A percentile compares a stretch with the other conserved stretches of the same genome.
Conservation (phyloP, 2,329 filamentous ascomycete genomes). For the Aspergillus clavatus region DNA sequence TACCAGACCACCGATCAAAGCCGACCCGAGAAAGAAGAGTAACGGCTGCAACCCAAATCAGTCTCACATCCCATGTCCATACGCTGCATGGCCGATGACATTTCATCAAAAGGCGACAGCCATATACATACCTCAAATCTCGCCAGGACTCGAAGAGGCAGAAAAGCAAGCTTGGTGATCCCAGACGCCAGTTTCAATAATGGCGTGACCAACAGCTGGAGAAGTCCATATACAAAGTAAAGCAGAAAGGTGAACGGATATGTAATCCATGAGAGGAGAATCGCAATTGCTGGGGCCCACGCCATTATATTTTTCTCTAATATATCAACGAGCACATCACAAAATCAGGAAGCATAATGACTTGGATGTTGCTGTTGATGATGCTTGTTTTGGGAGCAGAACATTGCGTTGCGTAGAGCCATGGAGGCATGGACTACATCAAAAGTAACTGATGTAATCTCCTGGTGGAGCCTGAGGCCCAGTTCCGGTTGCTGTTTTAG, state of each 20-base stretch:
- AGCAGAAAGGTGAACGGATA: constrained; percentile 15
- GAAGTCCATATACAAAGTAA: constrained; percentile 18
- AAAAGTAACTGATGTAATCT: background rate
- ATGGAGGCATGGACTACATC: background rate
- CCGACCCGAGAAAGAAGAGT: constrained; percentile 58
- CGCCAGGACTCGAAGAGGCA: constrained; percentile 49
- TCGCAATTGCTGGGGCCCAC: constrained; percentile 9
- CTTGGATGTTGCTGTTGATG: too few species aligned
- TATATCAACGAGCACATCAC: background rate
- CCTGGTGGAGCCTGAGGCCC: background rate
- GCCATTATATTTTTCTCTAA: constrained; percentile 5
- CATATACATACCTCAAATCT: constrained; percentile 51
- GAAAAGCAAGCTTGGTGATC: constrained; percentile 37
- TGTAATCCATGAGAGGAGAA: constrained; percentile 6
- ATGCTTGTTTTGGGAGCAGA: too few species aligned
- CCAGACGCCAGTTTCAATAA: constrained; percentile 46
- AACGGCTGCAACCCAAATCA: constrained; percentile 31
- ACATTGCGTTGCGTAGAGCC: too few species aligned
- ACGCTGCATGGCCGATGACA: background rate
- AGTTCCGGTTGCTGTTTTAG: background rate
- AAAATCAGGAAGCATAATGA: background rate
- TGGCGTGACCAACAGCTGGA: constrained; percentile 42
- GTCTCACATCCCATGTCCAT: background rate
- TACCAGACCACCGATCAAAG: constrained; percentile 61
- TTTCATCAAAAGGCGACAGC: background rate